These are phyloP conservation scores for Gymnopus androsaceus DNA, from an alignment of 1,284 basidiomycete genomes.

Conservation along the genomic window DNA sequence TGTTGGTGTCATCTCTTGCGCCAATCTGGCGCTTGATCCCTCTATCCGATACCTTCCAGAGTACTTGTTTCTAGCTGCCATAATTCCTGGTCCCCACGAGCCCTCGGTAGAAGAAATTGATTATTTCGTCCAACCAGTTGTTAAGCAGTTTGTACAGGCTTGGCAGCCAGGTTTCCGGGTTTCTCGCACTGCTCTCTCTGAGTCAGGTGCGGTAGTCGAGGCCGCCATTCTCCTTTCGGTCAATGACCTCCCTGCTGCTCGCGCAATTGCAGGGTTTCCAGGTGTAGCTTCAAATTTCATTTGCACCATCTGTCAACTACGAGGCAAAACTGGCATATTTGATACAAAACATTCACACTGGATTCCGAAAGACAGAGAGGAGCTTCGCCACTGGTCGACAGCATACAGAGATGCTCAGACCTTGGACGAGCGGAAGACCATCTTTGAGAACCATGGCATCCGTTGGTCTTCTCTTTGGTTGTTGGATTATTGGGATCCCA, in stretches of 20 bases:
- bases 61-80: slow-evolving; percentile 32
- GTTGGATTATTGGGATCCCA: slow-evolving; percentile 38
- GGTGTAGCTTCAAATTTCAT: not conserved
- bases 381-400: slow-evolving; percentile 19
- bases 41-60: slow-evolving; percentile 29
- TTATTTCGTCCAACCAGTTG: slow-evolving; percentile 20
- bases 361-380: slow-evolving; percentile 29
- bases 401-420: slow-evolving; percentile 27
- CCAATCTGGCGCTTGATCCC: slow-evolving; percentile 11
- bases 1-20: slow-evolving; percentile 12
- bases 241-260: slow-evolving; percentile 18
- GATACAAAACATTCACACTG: slow-evolving; percentile 23
- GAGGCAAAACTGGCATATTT: slow-evolving; percentile 9
- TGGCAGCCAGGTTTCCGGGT: slow-evolving; percentile 21
- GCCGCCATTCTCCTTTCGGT: slow-evolving; percentile 10
- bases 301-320: not conserved
- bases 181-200: slow-evolving; percentile 6
- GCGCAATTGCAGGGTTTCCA: slow-evolving; percentile 11
- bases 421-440: slow-evolving; percentile 14
- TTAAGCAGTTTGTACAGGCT: slow-evolving; percentile 19
- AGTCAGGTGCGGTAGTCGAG: not conserved
- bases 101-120: slow-evolving; percentile 17
- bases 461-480: slow-evolving; percentile 22
- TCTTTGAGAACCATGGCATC: slow-evolving; percentile 28
- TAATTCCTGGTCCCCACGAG: slow-evolving; percentile 29